Conservation (phyloP, 2,329 filamentous ascomycete species). For the Fusarium sambucinum region DNA sequence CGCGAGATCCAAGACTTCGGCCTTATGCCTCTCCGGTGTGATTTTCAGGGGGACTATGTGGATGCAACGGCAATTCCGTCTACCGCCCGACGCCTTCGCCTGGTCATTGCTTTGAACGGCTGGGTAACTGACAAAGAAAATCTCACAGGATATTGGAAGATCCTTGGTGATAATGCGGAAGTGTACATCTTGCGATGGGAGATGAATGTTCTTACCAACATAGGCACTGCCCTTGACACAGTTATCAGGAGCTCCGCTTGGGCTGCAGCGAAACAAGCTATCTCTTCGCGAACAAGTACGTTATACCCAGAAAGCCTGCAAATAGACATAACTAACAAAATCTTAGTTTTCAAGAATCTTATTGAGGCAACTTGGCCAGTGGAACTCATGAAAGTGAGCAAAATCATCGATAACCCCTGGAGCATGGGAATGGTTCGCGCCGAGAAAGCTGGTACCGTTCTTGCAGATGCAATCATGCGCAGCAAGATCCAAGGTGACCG, state of each 20-base stretch:
- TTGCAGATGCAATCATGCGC: constrained; percentile 85
- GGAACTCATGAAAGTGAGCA: constrained; percentile 74
- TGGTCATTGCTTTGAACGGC: constrained; percentile 86
- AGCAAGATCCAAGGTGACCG: constrained; percentile 83
- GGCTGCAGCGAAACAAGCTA: constrained; percentile 71
- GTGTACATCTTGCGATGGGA: constrained; percentile 89
- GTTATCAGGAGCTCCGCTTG: constrained; percentile 86
- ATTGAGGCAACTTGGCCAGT: constrained; percentile 71
- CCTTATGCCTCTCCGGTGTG: constrained; percentile 78
- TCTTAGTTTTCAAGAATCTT: constrained; percentile 66
- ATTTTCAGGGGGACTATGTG: constrained; percentile 53
- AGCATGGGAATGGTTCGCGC: constrained; percentile 79
- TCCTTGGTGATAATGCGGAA: constrained; percentile 78
- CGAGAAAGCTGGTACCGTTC: constrained; percentile 76
- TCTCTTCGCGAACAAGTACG: constrained; percentile 62
- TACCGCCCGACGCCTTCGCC: constrained; percentile 75
- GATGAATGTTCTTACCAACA: constrained; percentile 77
- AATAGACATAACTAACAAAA: not conserved
- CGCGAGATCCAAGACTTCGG: constrained; percentile 90
- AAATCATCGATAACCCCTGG: constrained; percentile 86
- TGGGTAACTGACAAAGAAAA: constrained; percentile 82
- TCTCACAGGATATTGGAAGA: constrained; percentile 78
- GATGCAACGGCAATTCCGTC: constrained; percentile 65
- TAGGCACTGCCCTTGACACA: constrained; percentile 82
- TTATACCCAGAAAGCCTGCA: not conserved